These are phyloP conservation scores for Candolleomyces eurysporus DNA, from an alignment of 768 basidiomycete genomes.

Conservation along the genomic window DNA sequence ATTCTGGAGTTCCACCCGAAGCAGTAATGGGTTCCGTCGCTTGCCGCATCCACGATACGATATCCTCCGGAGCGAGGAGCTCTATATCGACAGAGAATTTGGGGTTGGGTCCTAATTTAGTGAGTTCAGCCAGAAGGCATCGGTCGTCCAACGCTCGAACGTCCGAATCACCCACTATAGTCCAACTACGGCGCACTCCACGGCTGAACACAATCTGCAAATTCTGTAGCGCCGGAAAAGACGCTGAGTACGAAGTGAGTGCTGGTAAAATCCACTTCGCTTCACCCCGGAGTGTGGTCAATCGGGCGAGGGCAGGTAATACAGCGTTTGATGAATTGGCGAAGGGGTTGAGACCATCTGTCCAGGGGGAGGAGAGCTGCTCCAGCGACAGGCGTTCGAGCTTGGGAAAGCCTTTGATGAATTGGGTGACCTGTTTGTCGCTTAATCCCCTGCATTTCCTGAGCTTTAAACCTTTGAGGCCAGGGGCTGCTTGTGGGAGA, in stretches of 20 bases:
- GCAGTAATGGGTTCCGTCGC: background rate
- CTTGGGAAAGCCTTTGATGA: background rate
- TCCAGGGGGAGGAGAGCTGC: too few species aligned
- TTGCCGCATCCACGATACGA: background rate
- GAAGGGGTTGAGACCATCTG: too few species aligned
- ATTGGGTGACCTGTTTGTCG: background rate
- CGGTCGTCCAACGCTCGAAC: background rate
- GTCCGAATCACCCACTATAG: background rate
- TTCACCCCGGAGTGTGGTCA: too few species aligned
- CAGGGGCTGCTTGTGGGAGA: background rate
- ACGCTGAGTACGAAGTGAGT: too few species aligned
- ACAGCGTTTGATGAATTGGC: too few species aligned
- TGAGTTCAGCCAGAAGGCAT: too few species aligned
- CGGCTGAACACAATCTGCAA: too few species aligned
- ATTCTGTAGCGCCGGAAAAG: too few species aligned
- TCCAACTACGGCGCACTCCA: too few species aligned
- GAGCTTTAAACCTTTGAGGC: background rate
- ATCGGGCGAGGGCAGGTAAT: too few species aligned
- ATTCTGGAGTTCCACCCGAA: background rate
- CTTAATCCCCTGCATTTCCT: background rate
- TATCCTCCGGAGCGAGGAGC: background rate
- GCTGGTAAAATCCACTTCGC: too few species aligned
- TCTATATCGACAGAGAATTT: background rate
- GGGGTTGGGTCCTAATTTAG: too few species aligned
- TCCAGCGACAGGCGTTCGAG: background rate